phyloP scores from a whole-genome alignment of 1,284 basidiomycete genomes.

The Tylopilus sp. region DNA sequence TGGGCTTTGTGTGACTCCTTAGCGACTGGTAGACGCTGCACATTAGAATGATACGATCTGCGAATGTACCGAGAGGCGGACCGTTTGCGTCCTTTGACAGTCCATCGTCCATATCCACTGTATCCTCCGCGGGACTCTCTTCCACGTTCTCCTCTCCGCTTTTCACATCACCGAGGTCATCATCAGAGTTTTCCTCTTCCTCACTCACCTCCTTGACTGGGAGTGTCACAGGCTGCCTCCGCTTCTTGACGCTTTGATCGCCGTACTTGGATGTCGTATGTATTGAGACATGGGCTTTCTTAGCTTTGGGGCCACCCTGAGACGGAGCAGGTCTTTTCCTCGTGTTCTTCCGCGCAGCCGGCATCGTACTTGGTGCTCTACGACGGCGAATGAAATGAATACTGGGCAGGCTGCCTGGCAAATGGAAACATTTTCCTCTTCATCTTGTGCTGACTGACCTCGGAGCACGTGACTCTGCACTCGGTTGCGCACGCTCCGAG shows the following conservation, averaged over 20 bases:
- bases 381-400: background rate
- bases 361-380: conserved; percentile 17
- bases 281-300: conserved; percentile 45
- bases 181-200: conserved; percentile 35
- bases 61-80: conserved; percentile 28
- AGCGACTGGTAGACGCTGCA: conserved; percentile 39
- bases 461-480: conserved; percentile 16
- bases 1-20: conserved; percentile 68
- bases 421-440: background rate
- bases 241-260: conserved; percentile 40
- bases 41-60: conserved; percentile 2
- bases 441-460: no score
- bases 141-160: conserved; percentile 26
- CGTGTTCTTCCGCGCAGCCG: conserved; percentile 23
- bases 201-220: conserved; percentile 32
- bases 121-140: conserved; percentile 17
- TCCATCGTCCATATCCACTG: conserved; percentile 16
- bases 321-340: conserved; percentile 51
- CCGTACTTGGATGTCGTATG: conserved; percentile 24
- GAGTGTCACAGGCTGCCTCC: conserved; percentile 53
- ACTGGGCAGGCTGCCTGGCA: background rate
- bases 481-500: background rate
- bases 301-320: conserved; percentile 47
- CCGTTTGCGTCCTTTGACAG: conserved; percentile 53
- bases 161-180: conserved; percentile 29